Conservation (phyloP, 225 moss, liverwort and hornwort genomes). For the Straminergon stramineum region DNA sequence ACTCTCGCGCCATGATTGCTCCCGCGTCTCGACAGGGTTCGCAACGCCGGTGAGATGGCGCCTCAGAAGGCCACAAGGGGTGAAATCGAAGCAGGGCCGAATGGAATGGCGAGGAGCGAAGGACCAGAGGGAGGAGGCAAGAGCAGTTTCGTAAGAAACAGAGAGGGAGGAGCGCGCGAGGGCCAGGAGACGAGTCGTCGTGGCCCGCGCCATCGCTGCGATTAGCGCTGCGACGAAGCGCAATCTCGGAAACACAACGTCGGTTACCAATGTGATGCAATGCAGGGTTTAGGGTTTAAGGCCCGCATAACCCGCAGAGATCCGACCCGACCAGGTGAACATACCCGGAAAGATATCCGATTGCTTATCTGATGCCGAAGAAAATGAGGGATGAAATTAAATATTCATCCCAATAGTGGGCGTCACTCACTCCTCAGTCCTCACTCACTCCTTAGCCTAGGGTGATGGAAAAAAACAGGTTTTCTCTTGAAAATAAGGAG, state of each 20-base stretch:
- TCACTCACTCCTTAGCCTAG: too few species aligned
- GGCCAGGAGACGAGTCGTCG: slow-evolving; percentile 34
- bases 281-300: not conserved
- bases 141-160: not conserved
- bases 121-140: slow-evolving; percentile 29
- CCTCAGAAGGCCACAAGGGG: slow-evolving; percentile 16
- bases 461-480: not conserved
- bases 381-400: not conserved
- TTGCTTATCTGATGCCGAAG: not conserved
- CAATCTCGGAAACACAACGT: not conserved
- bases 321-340: not conserved
- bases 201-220: slow-evolving; percentile 49
- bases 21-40: slow-evolving; percentile 36
- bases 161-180: slow-evolving; percentile 23
- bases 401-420: not conserved
- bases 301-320: not conserved
- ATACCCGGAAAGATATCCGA: not conserved
- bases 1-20: slow-evolving; percentile 66
- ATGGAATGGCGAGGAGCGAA: slow-evolving; percentile 2
- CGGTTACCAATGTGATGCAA: too few species aligned
- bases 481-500: not conserved
- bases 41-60: slow-evolving; percentile 62
- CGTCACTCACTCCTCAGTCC: too few species aligned
- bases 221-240: not conserved
- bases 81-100: slow-evolving; percentile 32